These are phyloP conservation scores for Leptographium procerum DNA, from an alignment of 2,329 filamentous ascomycete species.

Conservation along the genomic window DNA sequence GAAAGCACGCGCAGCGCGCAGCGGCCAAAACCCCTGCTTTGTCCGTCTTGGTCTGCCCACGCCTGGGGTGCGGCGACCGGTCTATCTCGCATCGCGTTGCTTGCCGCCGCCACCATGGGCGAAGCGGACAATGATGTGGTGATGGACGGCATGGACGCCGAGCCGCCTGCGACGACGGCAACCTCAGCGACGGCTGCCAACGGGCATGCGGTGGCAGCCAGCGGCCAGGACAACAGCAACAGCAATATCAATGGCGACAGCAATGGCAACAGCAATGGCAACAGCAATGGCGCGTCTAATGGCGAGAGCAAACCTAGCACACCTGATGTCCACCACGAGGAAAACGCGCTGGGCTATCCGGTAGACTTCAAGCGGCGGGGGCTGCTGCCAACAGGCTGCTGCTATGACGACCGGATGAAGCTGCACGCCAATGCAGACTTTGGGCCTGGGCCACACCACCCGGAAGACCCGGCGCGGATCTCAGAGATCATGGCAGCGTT, in stretches of 20 bases:
- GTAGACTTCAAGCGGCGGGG: constrained; percentile 29
- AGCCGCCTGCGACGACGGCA: neutral
- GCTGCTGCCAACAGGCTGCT: constrained; percentile 60
- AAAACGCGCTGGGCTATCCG: constrained; percentile 22
- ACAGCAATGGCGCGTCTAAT: too few relatives aligned
- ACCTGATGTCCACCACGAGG: too few relatives aligned
- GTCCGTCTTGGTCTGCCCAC: too few relatives aligned
- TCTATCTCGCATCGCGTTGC: constrained; percentile 1
- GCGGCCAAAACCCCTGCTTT: too few relatives aligned
- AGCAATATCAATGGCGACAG: neutral
- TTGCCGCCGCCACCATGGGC: neutral
- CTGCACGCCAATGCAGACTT: constrained; percentile 81
- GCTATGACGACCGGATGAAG: constrained; percentile 92
- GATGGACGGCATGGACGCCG: constrained; percentile 13
- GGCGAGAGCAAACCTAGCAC: too few relatives aligned
- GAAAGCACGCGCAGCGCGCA: too few relatives aligned
- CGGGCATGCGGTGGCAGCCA: neutral
- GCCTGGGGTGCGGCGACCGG: neutral
- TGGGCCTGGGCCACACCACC: constrained; percentile 66
- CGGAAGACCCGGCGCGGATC: constrained; percentile 87
- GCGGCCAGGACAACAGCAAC: neutral
- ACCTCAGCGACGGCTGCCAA: neutral
- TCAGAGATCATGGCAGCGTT: constrained; percentile 88
- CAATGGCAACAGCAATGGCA: neutral
- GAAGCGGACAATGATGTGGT: constrained; percentile 12